Percentiles rank a stretch among this genome's conserved stretches.
Conservation (phyloP, 2,329 filamentous ascomycete species). For the Arthroderma uncinatum region DNA sequence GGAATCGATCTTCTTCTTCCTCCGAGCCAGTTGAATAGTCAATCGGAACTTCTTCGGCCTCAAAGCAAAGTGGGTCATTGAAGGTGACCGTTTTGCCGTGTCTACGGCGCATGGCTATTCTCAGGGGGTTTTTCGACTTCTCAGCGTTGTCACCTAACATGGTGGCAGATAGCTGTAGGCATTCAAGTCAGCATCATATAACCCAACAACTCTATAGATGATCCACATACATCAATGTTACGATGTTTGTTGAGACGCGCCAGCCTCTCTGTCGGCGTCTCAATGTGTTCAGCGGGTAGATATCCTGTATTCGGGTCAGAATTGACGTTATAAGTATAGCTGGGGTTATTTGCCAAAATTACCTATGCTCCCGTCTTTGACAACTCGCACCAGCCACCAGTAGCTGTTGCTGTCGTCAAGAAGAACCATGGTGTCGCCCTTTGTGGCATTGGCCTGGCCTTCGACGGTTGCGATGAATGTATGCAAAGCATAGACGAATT, state of each 20-base stretch:
- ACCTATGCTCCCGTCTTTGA: slow-evolving; percentile 95
- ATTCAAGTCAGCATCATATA: slow-evolving; percentile 4
- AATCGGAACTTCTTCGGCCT: slow-evolving; percentile 67
- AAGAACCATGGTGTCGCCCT: slow-evolving; percentile 97
- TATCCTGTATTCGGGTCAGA: slow-evolving; percentile 53
- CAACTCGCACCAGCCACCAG: slow-evolving; percentile 96
- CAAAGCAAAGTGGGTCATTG: slow-evolving; percentile 71
- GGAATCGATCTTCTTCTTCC: slow-evolving; percentile 38
- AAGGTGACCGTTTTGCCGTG: slow-evolving; percentile 84
- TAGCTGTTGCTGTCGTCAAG: slow-evolving; percentile 98
- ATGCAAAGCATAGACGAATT: slow-evolving; percentile 96
- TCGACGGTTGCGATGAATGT: slow-evolving; percentile 97
- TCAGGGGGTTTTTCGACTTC: slow-evolving; percentile 71
- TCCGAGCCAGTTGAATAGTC: slow-evolving; percentile 71
- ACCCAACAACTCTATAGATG: not conserved
- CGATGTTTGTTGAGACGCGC: slow-evolving; percentile 94
- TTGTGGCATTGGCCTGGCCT: slow-evolving; percentile 94
- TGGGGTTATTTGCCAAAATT: slow-evolving; percentile 19
- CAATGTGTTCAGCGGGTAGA: slow-evolving; percentile 92
- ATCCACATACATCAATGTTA: slow-evolving; percentile 74
- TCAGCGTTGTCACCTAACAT: slow-evolving; percentile 64
- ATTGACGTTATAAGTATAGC: slow-evolving; percentile 35
- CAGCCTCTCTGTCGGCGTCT: slow-evolving; percentile 88
- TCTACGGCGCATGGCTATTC: slow-evolving; percentile 68
- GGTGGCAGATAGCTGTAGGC: slow-evolving; percentile 50